Percentiles rank a stretch among this genome's conserved stretches.
Evolutionary conservation across 352 stramenopile species (phyloP).

Genomic region (Globisporangium solare): DNA sequence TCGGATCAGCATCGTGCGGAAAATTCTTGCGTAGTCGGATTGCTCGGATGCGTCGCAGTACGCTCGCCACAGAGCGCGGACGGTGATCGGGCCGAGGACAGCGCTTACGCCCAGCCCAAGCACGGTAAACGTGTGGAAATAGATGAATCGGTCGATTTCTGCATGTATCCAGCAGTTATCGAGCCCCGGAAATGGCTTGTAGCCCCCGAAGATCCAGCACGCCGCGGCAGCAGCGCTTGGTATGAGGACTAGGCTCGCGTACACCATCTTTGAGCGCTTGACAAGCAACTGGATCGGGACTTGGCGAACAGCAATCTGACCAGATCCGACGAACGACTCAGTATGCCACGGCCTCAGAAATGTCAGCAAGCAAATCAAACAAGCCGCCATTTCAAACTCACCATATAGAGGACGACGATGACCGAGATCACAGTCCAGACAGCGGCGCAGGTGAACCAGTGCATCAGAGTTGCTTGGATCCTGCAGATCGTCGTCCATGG

Average conservation of each 20-base stretch:
- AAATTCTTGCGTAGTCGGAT: constrained; percentile 11
- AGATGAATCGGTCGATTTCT: constrained; percentile 22
- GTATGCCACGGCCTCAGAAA: neutral
- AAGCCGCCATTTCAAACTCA: neutral
- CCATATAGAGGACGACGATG: constrained; percentile 18
- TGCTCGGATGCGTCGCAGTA: constrained; percentile 13
- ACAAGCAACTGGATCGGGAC: constrained; percentile 17
- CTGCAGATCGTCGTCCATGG: constrained; percentile 23
- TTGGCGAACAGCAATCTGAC: constrained; percentile 24
- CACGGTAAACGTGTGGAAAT: constrained; percentile 32
- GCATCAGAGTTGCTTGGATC: constrained; percentile 23
- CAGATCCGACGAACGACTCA: neutral
- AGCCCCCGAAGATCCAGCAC: constrained; percentile 24
- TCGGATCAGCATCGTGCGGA: constrained; percentile 22
- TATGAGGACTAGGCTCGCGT: constrained; percentile 18
- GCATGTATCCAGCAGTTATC: constrained; percentile 35
- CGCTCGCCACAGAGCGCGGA: constrained; percentile 21
- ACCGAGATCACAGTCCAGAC: constrained; percentile 27
- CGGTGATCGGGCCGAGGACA: constrained; percentile 14
- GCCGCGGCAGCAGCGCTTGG: constrained; percentile 16
- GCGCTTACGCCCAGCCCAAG: constrained; percentile 17
- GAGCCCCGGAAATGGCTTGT: constrained; percentile 24
- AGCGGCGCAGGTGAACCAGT: constrained; percentile 28
- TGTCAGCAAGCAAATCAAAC: neutral
- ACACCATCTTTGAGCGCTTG: constrained; percentile 16